A percentile compares a stretch with the other conserved stretches of the same genome.
Evolutionary conservation across 2,329 filamentous ascomycete species (phyloP).

Genomic region (Pseudovirgaria hyperparasitica): DNA sequence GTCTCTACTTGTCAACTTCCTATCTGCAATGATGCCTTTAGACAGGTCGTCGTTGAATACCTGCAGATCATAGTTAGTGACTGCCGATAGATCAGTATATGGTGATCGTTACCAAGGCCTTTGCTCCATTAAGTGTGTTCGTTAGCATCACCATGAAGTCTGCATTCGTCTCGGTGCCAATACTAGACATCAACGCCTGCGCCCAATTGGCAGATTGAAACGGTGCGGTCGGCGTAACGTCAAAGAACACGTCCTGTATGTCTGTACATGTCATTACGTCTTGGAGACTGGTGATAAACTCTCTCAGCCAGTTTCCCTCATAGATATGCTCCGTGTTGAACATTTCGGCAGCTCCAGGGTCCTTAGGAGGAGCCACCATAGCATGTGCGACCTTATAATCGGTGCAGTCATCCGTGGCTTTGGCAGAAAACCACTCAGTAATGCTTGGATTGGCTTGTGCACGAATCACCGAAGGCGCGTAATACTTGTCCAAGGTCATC

Average conservation of each 20-base stretch:
- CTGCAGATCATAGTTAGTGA: too few species aligned
- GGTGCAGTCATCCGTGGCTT: too few species aligned
- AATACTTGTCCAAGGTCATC: too few species aligned
- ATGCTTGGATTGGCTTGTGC: too few species aligned
- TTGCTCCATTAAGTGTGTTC: conserved; percentile 6
- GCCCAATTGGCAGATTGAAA: conserved; percentile 3
- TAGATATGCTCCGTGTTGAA: conserved; percentile 7
- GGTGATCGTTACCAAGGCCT: conserved; percentile 4
- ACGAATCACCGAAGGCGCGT: too few species aligned
- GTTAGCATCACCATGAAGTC: conserved; percentile 5
- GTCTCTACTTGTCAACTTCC: background rate
- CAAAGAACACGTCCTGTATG: conserved; percentile 5
- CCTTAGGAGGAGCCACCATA: too few species aligned
- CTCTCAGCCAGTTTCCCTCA: conserved; percentile 6
- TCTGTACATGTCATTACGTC: conserved; percentile 2
- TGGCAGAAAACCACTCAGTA: too few species aligned
- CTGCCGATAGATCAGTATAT: too few species aligned
- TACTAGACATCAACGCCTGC: conserved; percentile 4
- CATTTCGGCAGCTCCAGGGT: too few species aligned
- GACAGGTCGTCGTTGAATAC: too few species aligned
- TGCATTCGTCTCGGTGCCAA: conserved; percentile 4
- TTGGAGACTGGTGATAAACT: conserved; percentile 4
- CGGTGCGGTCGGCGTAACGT: conserved; percentile 1
- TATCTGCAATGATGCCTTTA: conserved; percentile 7
- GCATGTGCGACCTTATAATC: too few species aligned